These are phyloP conservation scores for Cryptococcus sp. DNA, from an alignment of 1,284 basidiomycete species.

Conservation along the genomic window DNA sequence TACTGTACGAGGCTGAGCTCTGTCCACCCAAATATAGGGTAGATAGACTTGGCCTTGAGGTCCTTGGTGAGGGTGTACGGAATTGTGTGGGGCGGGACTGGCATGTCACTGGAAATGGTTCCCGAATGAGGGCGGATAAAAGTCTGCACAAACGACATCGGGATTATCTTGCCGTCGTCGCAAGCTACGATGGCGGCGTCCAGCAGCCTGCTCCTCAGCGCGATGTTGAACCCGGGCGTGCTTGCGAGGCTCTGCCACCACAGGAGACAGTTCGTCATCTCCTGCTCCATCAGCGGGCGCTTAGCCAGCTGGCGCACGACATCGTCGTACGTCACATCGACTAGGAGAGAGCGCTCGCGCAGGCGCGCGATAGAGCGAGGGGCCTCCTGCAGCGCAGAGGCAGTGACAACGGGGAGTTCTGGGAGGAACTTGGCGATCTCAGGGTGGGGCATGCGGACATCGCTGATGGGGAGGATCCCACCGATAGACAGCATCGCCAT, in stretches of 20 bases:
- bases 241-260: slow-evolving; percentile 79
- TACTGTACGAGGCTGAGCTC: slow-evolving; percentile 77
- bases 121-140: slow-evolving; percentile 68
- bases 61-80: slow-evolving; percentile 67
- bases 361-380: slow-evolving; percentile 64
- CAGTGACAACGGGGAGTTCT: slow-evolving; percentile 70
- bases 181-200: slow-evolving; percentile 64
- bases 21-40: slow-evolving; percentile 68
- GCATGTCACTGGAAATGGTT: slow-evolving; percentile 76
- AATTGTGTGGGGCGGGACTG: slow-evolving; percentile 72
- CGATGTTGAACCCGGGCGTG: slow-evolving; percentile 50
- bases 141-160: slow-evolving; percentile 65
- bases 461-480: slow-evolving; percentile 67
- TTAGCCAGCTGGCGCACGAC: slow-evolving; percentile 74
- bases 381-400: slow-evolving; percentile 63
- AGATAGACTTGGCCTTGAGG: slow-evolving; percentile 60
- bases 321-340: slow-evolving; percentile 78
- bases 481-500: slow-evolving; percentile 76
- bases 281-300: slow-evolving; percentile 67
- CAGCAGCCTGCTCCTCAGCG: slow-evolving; percentile 60
- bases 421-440: slow-evolving; percentile 75
- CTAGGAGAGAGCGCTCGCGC: slow-evolving; percentile 67
- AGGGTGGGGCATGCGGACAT: slow-evolving; percentile 74
- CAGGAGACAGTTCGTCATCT: slow-evolving; percentile 76
- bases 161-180: slow-evolving; percentile 57